Percentiles rank a stretch among this genome's conserved stretches.
These are phyloP conservation scores for Rusavskia elegans DNA, from an alignment of 495 filamentous ascomycete genomes.

Conservation along the genomic window DNA sequence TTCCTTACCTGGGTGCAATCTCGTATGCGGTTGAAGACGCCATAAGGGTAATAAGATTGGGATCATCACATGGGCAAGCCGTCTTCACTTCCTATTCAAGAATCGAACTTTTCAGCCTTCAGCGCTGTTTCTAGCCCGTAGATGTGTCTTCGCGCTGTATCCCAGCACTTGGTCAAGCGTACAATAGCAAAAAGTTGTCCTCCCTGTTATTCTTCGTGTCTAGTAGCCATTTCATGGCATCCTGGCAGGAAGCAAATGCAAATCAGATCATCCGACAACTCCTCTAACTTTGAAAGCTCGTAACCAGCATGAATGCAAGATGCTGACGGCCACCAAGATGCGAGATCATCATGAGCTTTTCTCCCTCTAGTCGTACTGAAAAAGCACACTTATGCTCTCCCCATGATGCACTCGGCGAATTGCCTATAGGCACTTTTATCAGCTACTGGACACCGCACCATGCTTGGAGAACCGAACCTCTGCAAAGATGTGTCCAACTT, in stretches of 20 bases:
- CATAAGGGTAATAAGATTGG: no score
- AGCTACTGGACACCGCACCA: conserved; percentile 1
- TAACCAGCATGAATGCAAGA: no score
- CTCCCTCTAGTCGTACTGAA: conserved; percentile 57
- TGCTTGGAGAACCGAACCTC: conserved; percentile 39
- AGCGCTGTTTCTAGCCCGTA: not conserved
- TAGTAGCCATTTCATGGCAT: not conserved
- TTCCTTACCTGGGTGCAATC: no score
- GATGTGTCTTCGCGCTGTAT: not conserved
- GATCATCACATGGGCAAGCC: no score
- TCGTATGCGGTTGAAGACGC: no score
- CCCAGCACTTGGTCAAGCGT: conserved; percentile 19
- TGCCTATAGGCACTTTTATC: conserved; percentile 34
- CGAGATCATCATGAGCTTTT: no score
- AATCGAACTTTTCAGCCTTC: no score
- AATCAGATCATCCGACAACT: not conserved
- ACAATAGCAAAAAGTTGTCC: not conserved
- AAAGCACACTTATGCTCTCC: conserved; percentile 93
- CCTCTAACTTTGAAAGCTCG: not conserved
- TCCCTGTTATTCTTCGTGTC: no score
- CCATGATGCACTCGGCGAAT: conserved; percentile 95
- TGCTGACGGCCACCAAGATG: no score
- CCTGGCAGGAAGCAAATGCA: not conserved
- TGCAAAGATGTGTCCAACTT: conserved; percentile 83
- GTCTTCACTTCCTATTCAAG: no score